phyloP scores from a whole-genome alignment of 176 grass and related monocot species.

The Oryza meridionalis region DNA sequence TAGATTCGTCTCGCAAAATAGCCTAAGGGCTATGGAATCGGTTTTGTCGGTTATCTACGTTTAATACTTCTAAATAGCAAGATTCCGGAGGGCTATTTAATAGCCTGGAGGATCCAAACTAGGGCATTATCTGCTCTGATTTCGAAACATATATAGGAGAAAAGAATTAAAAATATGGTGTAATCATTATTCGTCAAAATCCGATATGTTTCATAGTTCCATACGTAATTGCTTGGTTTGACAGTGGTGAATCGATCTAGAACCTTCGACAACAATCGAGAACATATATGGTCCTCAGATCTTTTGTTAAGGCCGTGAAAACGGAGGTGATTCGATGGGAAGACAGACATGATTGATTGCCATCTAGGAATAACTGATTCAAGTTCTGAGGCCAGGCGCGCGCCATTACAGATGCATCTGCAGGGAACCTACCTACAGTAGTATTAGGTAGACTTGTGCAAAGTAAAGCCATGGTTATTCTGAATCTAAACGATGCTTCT shows the following conservation, averaged over 20 bases:
- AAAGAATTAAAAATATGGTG: too few relatives aligned
- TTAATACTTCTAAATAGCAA: too few relatives aligned
- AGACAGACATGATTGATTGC: conserved; percentile 15
- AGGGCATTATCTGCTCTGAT: background rate
- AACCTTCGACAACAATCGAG: background rate
- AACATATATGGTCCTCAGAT: background rate
- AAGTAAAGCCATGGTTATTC: conserved; percentile 18
- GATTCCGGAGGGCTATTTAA: too few relatives aligned
- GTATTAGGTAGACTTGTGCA: background rate
- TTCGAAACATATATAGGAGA: too few relatives aligned
- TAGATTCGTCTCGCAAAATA: too few relatives aligned
- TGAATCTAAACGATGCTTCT: conserved; percentile 20
- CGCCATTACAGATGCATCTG: background rate
- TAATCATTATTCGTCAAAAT: too few relatives aligned
- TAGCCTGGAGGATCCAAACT: too few relatives aligned
- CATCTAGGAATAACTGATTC: background rate
- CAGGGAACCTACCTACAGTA: background rate
- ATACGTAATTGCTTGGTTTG: background rate
- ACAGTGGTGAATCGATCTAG: background rate
- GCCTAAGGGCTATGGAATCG: too few relatives aligned
- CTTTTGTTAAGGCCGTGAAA: conserved; percentile 3
- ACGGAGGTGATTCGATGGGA: conserved; percentile 17
- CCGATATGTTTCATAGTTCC: too few relatives aligned
- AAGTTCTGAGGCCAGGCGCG: conserved; percentile 27
- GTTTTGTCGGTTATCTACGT: too few relatives aligned